Percentiles rank a stretch among this genome's conserved stretches.
Conservation (phyloP, 2,329 filamentous ascomycete species). For the Penicillium sp. region DNA sequence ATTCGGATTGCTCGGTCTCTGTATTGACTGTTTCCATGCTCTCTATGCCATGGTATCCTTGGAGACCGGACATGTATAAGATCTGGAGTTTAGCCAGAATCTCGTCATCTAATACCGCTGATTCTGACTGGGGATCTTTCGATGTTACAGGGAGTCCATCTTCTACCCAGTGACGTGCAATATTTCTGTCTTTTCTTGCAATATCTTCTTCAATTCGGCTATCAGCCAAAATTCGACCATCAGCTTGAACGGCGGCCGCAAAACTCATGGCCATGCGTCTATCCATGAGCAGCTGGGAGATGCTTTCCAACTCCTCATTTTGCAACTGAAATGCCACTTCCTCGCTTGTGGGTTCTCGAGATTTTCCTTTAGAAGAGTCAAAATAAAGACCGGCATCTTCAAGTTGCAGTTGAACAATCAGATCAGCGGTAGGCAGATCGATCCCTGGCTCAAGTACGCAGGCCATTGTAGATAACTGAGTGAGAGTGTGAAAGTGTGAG, state of each 20-base stretch:
- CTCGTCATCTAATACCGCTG: background rate
- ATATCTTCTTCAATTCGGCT: slow-evolving; percentile 15
- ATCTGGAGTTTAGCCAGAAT: background rate
- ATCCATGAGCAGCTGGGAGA: slow-evolving; percentile 16
- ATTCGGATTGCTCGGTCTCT: background rate
- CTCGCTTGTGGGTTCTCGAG: slow-evolving; percentile 16
- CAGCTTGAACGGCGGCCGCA: slow-evolving; percentile 18
- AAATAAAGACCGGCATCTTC: slow-evolving; percentile 17
- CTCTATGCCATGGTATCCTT: background rate
- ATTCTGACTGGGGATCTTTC: background rate
- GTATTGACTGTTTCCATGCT: background rate
- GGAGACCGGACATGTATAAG: background rate
- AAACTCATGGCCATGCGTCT: slow-evolving; percentile 23
- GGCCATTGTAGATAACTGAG: background rate
- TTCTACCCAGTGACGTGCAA: background rate
- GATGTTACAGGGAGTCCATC: background rate
- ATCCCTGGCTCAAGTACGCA: slow-evolving; percentile 3
- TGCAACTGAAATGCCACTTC: slow-evolving; percentile 16
- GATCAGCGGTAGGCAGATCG: slow-evolving; percentile 16
- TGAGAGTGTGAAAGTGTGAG: too few relatives aligned
- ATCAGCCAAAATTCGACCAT: slow-evolving; percentile 16
- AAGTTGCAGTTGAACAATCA: slow-evolving; percentile 19
- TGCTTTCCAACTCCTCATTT: slow-evolving; percentile 16
- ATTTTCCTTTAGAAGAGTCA: slow-evolving; percentile 15
- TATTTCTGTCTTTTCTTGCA: background rate